phyloP scores from a whole-genome alignment of 2,329 filamentous ascomycete species.

The Pestalotiopsis sp. region DNA sequence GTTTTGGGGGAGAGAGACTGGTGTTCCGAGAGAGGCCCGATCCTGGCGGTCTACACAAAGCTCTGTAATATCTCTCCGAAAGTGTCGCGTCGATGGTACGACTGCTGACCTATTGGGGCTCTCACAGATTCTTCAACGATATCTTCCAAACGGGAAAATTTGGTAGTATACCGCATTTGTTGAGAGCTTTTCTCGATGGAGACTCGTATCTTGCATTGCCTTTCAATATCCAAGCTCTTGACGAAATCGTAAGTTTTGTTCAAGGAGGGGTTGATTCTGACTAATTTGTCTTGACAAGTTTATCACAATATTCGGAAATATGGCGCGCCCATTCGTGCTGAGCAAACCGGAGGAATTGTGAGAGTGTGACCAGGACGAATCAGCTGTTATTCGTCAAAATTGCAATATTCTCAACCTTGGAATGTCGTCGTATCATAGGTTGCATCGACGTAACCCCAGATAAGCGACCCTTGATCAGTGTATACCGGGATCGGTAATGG shows the following conservation, averaged over 20 bases:
- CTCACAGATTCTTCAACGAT: background rate
- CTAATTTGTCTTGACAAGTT: background rate
- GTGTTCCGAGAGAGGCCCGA: slow-evolving; percentile 4
- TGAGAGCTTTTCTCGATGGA: slow-evolving; percentile 10
- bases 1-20: slow-evolving; percentile 10
- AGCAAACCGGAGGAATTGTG: background rate
- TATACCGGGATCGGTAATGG: too few relatives aligned
- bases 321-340: background rate
- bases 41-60: slow-evolving; percentile 5
- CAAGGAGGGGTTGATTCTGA: background rate
- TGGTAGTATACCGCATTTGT: background rate
- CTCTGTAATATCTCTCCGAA: background rate
- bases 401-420: too few relatives aligned
- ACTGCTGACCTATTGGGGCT: background rate
- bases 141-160: slow-evolving; percentile 2
- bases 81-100: background rate
- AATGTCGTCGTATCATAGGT: too few relatives aligned
- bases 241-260: slow-evolving; percentile 9
- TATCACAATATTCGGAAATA: background rate
- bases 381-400: too few relatives aligned
- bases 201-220: slow-evolving; percentile 10
- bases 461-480: too few relatives aligned
- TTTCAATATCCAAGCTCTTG: background rate
- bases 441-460: too few relatives aligned
- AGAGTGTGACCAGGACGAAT: too few relatives aligned